phyloP scores from a whole-genome alignment of 257 asterid genomes.

The Apocynum venetum region DNA sequence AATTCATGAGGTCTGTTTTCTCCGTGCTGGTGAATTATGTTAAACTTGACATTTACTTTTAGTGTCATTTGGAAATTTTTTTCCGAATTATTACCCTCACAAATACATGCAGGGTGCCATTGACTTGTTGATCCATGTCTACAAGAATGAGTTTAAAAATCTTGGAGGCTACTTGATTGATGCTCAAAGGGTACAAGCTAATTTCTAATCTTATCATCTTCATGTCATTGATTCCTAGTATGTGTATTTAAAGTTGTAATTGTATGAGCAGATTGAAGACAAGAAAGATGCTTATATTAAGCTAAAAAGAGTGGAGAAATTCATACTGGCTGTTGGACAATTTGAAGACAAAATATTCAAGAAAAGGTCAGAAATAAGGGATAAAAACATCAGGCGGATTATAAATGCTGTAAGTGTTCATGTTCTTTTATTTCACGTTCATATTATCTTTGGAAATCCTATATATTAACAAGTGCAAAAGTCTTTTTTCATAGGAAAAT shows the following conservation, averaged over 20 bases:
- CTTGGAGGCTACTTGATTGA: constrained; percentile 64
- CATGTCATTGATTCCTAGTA: not conserved
- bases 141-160: constrained; percentile 45
- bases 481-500: not conserved
- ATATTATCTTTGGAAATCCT: not conserved
- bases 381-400: constrained; percentile 25
- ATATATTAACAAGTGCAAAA: not conserved
- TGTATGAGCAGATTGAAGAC: constrained; percentile 30
- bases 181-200: constrained; percentile 33
- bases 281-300: constrained; percentile 33
- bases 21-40: not conserved
- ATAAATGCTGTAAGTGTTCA: constrained; percentile 31
- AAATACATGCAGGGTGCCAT: constrained; percentile 38
- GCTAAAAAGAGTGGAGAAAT: constrained; percentile 44
- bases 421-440: too few species aligned
- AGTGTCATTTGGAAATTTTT: not conserved
- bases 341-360: constrained; percentile 55
- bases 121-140: constrained; percentile 47
- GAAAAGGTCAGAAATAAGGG: constrained; percentile 38
- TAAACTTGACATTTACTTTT: not conserved
- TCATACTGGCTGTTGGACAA: constrained; percentile 40
- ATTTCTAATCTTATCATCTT: not conserved
- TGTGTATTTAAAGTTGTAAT: not conserved
- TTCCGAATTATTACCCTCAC: not conserved
- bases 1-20: constrained; percentile 46